These are phyloP conservation scores for Perkinsus olseni DNA, from an alignment of 169 alveolate species.

Conservation along the genomic window DNA sequence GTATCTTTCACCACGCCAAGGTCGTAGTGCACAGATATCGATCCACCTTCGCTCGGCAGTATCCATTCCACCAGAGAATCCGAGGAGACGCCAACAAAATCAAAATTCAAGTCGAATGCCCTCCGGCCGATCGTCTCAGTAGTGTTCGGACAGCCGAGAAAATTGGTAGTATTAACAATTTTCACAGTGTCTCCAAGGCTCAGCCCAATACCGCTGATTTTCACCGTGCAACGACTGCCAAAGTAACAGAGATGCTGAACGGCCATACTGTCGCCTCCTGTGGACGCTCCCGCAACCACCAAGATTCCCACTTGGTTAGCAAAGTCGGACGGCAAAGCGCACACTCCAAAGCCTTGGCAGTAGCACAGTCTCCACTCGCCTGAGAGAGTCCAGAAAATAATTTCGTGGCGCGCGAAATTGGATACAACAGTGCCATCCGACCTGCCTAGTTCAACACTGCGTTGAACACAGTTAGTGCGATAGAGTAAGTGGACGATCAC, in stretches of 20 bases:
- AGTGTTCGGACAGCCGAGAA: background rate
- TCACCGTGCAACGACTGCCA: background rate
- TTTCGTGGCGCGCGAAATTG: background rate
- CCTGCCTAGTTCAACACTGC: too few species aligned
- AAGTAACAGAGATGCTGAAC: background rate
- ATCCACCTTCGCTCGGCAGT: background rate
- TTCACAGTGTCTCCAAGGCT: background rate
- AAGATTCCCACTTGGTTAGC: background rate
- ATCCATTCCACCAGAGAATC: background rate
- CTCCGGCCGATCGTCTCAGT: background rate
- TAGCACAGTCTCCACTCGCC: background rate
- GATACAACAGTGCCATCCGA: too few species aligned
- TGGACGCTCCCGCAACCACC: background rate
- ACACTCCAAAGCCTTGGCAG: background rate
- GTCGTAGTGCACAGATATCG: background rate
- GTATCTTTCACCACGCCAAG: background rate
- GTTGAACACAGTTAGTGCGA: too few species aligned
- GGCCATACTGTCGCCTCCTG: background rate
- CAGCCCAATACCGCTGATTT: background rate
- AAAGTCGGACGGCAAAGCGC: background rate
- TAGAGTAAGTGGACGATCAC: too few species aligned
- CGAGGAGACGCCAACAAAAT: background rate
- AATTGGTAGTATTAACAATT: background rate
- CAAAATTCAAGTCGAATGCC: background rate
- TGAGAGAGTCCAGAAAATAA: too few species aligned